phyloP scores from a whole-genome alignment of 257 asterid genomes.

The Buddleja alternifolia region DNA sequence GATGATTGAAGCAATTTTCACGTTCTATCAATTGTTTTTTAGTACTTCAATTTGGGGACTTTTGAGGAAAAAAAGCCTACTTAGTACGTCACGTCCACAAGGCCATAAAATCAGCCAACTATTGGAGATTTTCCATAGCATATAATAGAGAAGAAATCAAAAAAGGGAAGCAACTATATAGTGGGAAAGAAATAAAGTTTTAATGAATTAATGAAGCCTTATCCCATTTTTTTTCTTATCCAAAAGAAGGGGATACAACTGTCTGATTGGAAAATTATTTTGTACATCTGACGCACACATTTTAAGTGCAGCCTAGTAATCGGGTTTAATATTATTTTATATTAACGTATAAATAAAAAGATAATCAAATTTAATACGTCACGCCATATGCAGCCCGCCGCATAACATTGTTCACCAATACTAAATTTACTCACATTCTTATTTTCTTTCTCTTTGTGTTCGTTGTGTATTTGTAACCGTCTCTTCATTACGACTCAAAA shows the following conservation, averaged over 20 bases:
- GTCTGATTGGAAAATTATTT: not conserved
- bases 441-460: too few relatives aligned
- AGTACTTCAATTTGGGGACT: conserved; percentile 30
- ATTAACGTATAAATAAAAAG: too few relatives aligned
- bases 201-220: not conserved
- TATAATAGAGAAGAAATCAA: not conserved
- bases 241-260: conserved; percentile 4
- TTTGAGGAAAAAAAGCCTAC: conserved; percentile 13
- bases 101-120: conserved; percentile 11
- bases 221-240: not conserved
- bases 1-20: conserved; percentile 42
- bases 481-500: too few relatives aligned
- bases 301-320: too few relatives aligned
- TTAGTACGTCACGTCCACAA: conserved; percentile 34
- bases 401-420: too few relatives aligned
- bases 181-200: not conserved
- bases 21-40: conserved; percentile 39
- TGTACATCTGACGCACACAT: too few relatives aligned
- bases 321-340: too few relatives aligned
- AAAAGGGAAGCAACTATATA: not conserved
- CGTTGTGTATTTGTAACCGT: too few relatives aligned
- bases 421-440: too few relatives aligned
- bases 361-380: too few relatives aligned
- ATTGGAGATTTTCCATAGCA: not conserved
- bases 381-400: too few relatives aligned